Percentiles rank a stretch among this genome's conserved stretches.
phyloP scores from a whole-genome alignment of 768 basidiomycete genomes.

The Russula ochroleuca region DNA sequence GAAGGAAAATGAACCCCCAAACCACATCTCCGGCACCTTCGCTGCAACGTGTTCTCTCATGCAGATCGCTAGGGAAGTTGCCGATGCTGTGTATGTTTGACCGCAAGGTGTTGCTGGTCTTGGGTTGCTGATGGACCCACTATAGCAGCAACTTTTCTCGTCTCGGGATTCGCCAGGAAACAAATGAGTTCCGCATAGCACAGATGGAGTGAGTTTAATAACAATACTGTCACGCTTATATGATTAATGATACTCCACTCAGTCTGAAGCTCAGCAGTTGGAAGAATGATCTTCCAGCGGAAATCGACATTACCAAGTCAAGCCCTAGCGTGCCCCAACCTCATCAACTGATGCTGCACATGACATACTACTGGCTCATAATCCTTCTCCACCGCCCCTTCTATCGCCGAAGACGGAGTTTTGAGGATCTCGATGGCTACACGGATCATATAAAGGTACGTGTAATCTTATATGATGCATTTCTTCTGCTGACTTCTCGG shows the following conservation, averaged over 20 bases:
- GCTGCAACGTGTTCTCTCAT: constrained; percentile 25
- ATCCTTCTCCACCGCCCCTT: constrained; percentile 28
- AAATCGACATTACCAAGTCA: constrained; percentile 25
- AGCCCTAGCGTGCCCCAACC: constrained; percentile 19
- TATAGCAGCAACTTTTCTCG: constrained; percentile 25
- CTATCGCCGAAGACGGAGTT: constrained; percentile 24
- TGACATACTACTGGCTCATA: constrained; percentile 26
- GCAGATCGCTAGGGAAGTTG: constrained; percentile 25
- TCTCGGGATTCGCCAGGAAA: constrained; percentile 16
- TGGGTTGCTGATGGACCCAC: not conserved
- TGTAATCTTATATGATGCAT: not conserved
- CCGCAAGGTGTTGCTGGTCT: not conserved
- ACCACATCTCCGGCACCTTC: constrained; percentile 25
- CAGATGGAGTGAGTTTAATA: constrained; percentile 25
- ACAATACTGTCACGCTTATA: not conserved
- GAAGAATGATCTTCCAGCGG: constrained; percentile 23
- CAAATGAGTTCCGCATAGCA: constrained; percentile 24
- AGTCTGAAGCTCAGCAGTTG: constrained; percentile 27
- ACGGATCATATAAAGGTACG: constrained; percentile 27
- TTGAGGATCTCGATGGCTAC: constrained; percentile 8
- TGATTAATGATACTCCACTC: not conserved
- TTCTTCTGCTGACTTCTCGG: not conserved
- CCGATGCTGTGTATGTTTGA: constrained; percentile 24
- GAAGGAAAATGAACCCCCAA: constrained; percentile 29
- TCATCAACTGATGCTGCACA: constrained; percentile 27